Evolutionary conservation across 169 alveolate genomes (phyloP).

Genomic region (Eimeria sp.): DNA sequence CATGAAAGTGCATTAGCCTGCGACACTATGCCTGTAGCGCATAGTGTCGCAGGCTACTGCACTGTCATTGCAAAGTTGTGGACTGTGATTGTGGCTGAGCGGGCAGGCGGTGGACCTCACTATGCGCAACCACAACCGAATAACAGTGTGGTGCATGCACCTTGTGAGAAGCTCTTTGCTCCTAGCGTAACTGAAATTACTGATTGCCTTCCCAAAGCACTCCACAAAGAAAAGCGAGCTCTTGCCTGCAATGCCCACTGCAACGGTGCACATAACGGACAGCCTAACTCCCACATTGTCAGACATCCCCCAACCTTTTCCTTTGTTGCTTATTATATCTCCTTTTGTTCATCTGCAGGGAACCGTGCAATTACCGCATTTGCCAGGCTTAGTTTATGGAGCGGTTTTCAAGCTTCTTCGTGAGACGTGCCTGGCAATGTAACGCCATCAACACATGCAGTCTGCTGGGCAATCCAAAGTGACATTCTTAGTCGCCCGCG

Average conservation of each 20-base stretch:
- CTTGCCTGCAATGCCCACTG: not conserved
- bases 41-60: not conserved
- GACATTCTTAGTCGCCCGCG: not conserved
- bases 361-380: not conserved
- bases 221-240: not conserved
- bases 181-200: not conserved
- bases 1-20: not conserved
- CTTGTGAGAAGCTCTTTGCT: not conserved
- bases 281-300: not conserved
- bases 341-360: not conserved
- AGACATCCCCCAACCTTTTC: not conserved
- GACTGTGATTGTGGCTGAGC: not conserved
- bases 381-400: not conserved
- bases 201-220: not conserved
- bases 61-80: not conserved
- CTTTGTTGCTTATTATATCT: not conserved
- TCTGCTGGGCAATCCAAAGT: not conserved
- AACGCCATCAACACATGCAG: too few species aligned
- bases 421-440: too few species aligned
- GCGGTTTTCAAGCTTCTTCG: not conserved
- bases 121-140: not conserved
- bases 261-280: not conserved
- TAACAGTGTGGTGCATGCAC: not conserved
- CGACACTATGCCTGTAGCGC: not conserved
- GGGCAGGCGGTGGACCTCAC: not conserved